Evolutionary conservation across 148 eudicot species (phyloP).

Genomic region (Chenopodium quinoa): DNA sequence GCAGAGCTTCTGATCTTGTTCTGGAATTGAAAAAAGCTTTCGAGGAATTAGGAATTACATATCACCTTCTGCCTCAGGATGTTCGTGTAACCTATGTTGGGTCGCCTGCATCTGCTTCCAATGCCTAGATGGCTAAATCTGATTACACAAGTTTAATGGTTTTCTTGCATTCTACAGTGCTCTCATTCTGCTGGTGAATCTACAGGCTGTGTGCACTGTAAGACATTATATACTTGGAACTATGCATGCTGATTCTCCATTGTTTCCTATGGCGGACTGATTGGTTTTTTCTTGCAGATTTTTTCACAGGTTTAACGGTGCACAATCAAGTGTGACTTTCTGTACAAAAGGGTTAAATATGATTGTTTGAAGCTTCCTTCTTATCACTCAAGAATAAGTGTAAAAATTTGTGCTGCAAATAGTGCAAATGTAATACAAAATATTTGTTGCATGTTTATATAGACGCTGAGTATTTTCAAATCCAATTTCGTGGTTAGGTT

Average conservation of each 20-base stretch:
- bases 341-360: background rate
- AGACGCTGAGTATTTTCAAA: no score
- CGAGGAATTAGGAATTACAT: conserved; percentile 55
- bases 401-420: no score
- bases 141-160: background rate
- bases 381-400: no score
- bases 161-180: background rate
- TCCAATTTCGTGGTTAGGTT: no score
- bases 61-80: conserved; percentile 65
- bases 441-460: no score
- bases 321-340: background rate
- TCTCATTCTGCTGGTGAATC: no score
- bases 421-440: no score
- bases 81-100: conserved; percentile 45
- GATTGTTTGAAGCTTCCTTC: background rate
- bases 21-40: conserved; percentile 67
- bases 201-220: background rate
- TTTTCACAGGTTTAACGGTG: background rate
- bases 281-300: background rate
- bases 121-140: conserved; percentile 2
- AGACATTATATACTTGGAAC: background rate
- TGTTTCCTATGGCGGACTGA: background rate
- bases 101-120: conserved; percentile 29
- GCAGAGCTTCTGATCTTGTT: conserved; percentile 64
- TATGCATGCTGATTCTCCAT: background rate